A percentile compares a stretch with the other conserved stretches of the same genome.
Evolutionary conservation across 169 alveolate genomes (phyloP).

Genomic region (Plasmodium coatneyi): DNA sequence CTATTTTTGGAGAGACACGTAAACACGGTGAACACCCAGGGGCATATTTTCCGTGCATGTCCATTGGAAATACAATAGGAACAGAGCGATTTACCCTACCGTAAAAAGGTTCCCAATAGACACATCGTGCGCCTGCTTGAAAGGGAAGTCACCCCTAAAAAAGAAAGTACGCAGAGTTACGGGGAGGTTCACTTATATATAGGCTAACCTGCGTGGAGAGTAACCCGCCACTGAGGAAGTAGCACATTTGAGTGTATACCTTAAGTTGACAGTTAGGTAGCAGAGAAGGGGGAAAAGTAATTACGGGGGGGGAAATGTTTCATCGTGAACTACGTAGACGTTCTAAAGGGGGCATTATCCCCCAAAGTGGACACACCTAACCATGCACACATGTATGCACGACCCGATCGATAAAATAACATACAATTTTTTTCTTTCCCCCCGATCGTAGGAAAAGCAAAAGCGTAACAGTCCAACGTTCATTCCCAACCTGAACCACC

Average conservation of each 20-base stretch:
- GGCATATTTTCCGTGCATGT: neutral
- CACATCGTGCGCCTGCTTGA: neutral
- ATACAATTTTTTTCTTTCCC: too few species aligned
- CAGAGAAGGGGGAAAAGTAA: neutral
- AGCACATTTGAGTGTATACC: neutral
- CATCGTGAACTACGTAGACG: neutral
- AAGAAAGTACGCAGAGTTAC: neutral
- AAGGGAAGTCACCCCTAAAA: neutral
- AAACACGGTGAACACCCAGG: neutral
- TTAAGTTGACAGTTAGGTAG: neutral
- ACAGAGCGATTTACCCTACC: neutral
- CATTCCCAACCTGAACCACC: neutral
- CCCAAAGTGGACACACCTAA: neutral
- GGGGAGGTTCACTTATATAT: neutral
- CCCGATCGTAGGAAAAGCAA: neutral
- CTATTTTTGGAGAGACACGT: neutral
- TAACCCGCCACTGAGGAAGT: neutral
- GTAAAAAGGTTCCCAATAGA: neutral
- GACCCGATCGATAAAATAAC: neutral
- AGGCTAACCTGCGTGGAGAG: neutral
- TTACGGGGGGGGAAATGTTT: neutral
- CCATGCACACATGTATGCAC: neutral
- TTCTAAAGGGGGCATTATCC: neutral
- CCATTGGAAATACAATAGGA: neutral
- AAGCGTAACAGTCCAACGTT: neutral